A percentile compares a stretch with the other conserved stretches of the same genome.
Evolutionary conservation across 495 filamentous ascomycete genomes (phyloP).

Genomic region (Aspergillus avenaceus): DNA sequence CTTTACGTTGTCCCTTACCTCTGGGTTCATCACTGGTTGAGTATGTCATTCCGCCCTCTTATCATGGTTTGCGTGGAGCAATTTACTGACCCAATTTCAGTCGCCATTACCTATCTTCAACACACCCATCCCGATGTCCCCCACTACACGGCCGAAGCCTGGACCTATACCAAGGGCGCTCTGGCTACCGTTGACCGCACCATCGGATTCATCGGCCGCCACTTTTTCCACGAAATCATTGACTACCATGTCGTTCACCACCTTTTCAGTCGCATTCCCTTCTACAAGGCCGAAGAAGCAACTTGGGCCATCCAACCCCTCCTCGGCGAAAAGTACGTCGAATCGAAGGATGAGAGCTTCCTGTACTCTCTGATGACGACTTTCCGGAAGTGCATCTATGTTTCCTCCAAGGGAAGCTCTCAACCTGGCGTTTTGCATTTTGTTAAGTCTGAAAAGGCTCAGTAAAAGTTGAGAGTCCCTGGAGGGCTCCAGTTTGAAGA

Average conservation of each 20-base stretch:
- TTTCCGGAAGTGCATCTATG: conserved; percentile 24
- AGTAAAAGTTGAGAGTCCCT: not conserved
- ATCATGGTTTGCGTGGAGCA: not conserved
- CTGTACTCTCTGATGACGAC: conserved; percentile 19
- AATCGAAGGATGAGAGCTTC: conserved; percentile 43
- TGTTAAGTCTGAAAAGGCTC: conserved; percentile 7
- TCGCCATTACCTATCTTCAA: conserved; percentile 85
- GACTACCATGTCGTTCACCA: conserved; percentile 92
- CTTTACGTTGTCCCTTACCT: conserved; percentile 53
- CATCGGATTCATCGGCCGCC: conserved; percentile 82
- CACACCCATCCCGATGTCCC: conserved; percentile 83
- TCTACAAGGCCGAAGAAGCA: conserved; percentile 88
- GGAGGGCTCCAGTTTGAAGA: not conserved
- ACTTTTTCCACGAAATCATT: conserved; percentile 85
- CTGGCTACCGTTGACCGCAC: conserved; percentile 86
- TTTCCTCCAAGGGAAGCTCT: conserved; percentile 7
- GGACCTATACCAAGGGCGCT: conserved; percentile 84
- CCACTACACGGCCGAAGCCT: conserved; percentile 72
- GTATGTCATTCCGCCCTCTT: conserved; percentile 21
- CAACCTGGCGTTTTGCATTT: conserved; percentile 18
- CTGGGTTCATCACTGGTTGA: conserved; percentile 61
- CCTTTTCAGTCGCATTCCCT: conserved; percentile 79
- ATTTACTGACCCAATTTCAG: conserved; percentile 28
- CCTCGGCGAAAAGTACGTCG: conserved; percentile 77
- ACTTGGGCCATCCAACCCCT: conserved; percentile 77